A percentile compares a stretch with the other conserved stretches of the same genome.
Conservation (phyloP, 192 early-diverging fungal genomes). For the Diversispora epigaea region DNA sequence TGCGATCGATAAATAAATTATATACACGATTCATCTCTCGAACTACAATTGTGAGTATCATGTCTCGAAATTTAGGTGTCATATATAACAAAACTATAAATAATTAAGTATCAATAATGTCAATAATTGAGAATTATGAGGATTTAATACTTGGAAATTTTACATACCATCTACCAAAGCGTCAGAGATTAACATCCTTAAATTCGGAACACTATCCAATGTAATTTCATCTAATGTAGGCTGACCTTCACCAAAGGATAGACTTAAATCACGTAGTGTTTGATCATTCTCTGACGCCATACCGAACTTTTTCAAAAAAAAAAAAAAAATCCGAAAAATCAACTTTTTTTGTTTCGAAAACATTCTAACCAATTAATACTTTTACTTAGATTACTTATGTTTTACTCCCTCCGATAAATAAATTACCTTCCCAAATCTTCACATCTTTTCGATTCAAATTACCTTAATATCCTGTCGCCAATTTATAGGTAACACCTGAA, state of each 20-base stretch:
- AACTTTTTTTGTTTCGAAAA: not conserved
- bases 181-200: constrained; percentile 79
- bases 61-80: constrained; percentile 77
- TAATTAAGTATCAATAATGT: not conserved
- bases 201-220: constrained; percentile 75
- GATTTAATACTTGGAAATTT: not conserved
- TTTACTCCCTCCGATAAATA: not conserved
- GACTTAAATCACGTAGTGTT: constrained; percentile 54
- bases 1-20: constrained; percentile 62
- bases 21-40: constrained; percentile 79
- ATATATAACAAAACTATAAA: constrained; percentile 74
- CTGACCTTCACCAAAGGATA: constrained; percentile 42
- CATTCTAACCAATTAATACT: not conserved
- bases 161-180: constrained; percentile 76
- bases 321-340: not conserved
- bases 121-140: not conserved
- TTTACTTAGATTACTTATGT: not conserved
- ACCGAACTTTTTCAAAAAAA: constrained; percentile 51
- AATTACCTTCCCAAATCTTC: too few species aligned
- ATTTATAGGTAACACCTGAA: constrained; percentile 80
- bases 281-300: constrained; percentile 58
- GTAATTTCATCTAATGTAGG: constrained; percentile 74
- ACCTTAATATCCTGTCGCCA: constrained; percentile 74
- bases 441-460: not conserved
- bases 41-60: constrained; percentile 78